These are phyloP conservation scores for Periconia sp. DNA, from an alignment of 2,329 filamentous ascomycete species.

Conservation along the genomic window DNA sequence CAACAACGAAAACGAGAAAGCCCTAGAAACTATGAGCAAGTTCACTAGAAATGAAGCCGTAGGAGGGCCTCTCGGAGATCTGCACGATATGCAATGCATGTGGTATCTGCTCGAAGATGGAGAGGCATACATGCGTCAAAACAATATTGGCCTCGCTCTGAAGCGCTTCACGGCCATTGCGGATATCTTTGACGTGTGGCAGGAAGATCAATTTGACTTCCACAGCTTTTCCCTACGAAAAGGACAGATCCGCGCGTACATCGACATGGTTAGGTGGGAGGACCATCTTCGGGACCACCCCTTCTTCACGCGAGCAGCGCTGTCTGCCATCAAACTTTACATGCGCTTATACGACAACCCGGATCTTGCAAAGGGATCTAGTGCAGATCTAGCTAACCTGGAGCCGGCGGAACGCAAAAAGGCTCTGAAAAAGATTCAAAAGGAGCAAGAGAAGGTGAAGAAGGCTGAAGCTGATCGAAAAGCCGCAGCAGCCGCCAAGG, in stretches of 20 bases:
- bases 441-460: constrained; percentile 70
- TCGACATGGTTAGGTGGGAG: constrained; percentile 97
- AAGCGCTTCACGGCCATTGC: constrained; percentile 89
- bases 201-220: constrained; percentile 98
- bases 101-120: constrained; percentile 97
- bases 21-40: constrained; percentile 83
- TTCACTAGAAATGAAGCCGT: constrained; percentile 91
- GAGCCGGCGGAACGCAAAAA: constrained; percentile 75
- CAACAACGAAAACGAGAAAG: constrained; percentile 86
- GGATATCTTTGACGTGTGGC: constrained; percentile 95
- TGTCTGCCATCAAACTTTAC: constrained; percentile 81
- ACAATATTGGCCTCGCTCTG: constrained; percentile 79
- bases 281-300: constrained; percentile 89
- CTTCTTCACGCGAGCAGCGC: constrained; percentile 82
- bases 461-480: constrained; percentile 77
- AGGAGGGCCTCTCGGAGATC: constrained; percentile 84
- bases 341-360: constrained; percentile 76
- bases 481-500: constrained; percentile 69
- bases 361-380: constrained; percentile 64
- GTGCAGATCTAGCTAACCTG: constrained; percentile 55
- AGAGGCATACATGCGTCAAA: constrained; percentile 80
- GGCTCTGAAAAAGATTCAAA: constrained; percentile 86
- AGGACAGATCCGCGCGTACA: constrained; percentile 89
- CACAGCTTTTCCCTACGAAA: constrained; percentile 97
- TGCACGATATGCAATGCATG: constrained; percentile 97